Conservation (phyloP, 2,329 filamentous ascomycete species). For the Aspergillus sp. region DNA sequence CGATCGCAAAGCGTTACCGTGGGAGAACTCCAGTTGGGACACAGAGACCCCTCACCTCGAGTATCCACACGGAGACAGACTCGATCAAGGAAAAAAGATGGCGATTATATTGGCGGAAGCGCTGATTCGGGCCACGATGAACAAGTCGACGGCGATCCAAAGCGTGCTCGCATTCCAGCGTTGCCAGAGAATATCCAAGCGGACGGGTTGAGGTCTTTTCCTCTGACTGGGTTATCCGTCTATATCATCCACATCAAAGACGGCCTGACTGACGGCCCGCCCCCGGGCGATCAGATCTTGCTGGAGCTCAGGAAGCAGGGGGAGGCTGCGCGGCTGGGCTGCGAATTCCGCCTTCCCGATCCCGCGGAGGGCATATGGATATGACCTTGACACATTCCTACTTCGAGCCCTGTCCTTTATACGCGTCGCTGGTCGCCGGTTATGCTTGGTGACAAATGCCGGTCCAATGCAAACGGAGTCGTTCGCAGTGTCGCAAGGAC, state of each 20-base stretch:
- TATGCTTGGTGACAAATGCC: too few species aligned
- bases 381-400: too few species aligned
- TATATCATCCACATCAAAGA: slow-evolving; percentile 95
- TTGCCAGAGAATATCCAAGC: slow-evolving; percentile 5
- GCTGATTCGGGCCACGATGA: neutral
- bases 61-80: neutral
- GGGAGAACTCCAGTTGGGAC: neutral
- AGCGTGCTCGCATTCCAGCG: slow-evolving; percentile 2
- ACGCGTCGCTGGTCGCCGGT: too few species aligned
- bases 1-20: slow-evolving; percentile 7
- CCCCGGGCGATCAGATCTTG: slow-evolving; percentile 58
- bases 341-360: slow-evolving; percentile 65
- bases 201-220: slow-evolving; percentile 23
- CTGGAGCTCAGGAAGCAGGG: slow-evolving; percentile 60
- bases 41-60: neutral
- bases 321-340: slow-evolving; percentile 57
- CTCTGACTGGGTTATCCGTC: slow-evolving; percentile 64
- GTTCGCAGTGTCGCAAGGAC: too few species aligned
- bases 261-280: slow-evolving; percentile 60
- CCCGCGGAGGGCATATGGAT: slow-evolving; percentile 50
- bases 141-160: slow-evolving; percentile 3
- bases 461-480: too few species aligned
- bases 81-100: slow-evolving; percentile 1
- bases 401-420: too few species aligned
- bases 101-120: neutral